phyloP scores from a whole-genome alignment of 352 stramenopile genomes.

The Phytopythium vexans region DNA sequence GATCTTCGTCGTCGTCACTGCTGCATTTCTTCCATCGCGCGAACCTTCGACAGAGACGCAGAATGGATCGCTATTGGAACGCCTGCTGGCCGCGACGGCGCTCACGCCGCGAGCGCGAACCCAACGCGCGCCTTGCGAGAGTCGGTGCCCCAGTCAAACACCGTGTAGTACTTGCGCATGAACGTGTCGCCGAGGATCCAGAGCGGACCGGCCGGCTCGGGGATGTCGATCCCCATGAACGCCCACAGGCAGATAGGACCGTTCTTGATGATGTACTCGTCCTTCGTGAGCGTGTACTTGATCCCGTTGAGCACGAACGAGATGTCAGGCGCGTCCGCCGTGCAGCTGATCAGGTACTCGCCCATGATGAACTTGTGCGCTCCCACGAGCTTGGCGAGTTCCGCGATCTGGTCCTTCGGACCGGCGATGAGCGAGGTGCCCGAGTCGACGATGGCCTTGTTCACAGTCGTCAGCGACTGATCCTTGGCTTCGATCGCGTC shows the following conservation, averaged over 20 bases:
- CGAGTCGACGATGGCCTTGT: conserved; percentile 94
- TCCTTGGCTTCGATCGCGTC: conserved; percentile 56
- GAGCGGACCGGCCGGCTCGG: conserved; percentile 56
- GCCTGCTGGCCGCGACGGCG: too few relatives aligned
- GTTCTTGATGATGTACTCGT: conserved; percentile 93
- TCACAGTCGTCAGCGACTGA: conserved; percentile 46
- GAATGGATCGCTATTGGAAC: too few relatives aligned
- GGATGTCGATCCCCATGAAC: conserved; percentile 96
- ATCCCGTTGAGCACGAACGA: conserved; percentile 91
- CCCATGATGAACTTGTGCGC: conserved; percentile 91
- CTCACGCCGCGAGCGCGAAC: conserved; percentile 75
- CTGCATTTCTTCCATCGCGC: too few relatives aligned
- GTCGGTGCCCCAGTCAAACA: conserved; percentile 89
- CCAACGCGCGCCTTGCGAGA: conserved; percentile 77
- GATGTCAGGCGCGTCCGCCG: conserved; percentile 86
- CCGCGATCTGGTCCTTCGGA: conserved; percentile 85
- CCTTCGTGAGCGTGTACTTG: conserved; percentile 89
- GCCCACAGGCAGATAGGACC: conserved; percentile 92
- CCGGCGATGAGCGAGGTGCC: conserved; percentile 95
- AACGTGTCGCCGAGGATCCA: conserved; percentile 94
- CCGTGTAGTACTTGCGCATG: conserved; percentile 95
- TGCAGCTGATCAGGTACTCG: conserved; percentile 96
- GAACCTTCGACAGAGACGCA: too few relatives aligned
- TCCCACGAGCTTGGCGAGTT: conserved; percentile 82
- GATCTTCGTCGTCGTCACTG: too few relatives aligned